phyloP scores from a whole-genome alignment of 176 grass and related monocot species.

The Typha latifolia region DNA sequence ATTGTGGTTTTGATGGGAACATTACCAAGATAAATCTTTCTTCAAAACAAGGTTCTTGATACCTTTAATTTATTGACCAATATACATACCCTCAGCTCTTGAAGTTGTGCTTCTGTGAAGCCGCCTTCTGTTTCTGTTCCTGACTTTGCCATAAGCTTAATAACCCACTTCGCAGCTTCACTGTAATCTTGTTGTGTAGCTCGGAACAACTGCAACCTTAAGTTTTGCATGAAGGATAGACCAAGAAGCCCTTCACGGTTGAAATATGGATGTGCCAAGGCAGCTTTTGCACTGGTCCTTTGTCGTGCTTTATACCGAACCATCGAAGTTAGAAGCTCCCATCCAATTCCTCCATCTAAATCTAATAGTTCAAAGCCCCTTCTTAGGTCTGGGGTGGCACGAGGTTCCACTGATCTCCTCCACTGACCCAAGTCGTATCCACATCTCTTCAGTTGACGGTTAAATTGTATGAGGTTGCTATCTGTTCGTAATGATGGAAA shows the following conservation, averaged over 20 bases:
- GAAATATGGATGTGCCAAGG: conserved; percentile 79
- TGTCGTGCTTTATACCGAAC: conserved; percentile 76
- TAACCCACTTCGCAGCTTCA: conserved; percentile 69
- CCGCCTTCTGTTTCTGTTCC: conserved; percentile 74
- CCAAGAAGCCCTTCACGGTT: conserved; percentile 80
- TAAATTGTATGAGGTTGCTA: conserved; percentile 87
- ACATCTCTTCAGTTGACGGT: conserved; percentile 84
- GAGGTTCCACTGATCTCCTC: conserved; percentile 74
- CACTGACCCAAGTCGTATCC: conserved; percentile 65
- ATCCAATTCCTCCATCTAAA: conserved; percentile 69
- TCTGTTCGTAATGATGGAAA: conserved; percentile 78
- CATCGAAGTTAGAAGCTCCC: conserved; percentile 80
- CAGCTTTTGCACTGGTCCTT: conserved; percentile 74
- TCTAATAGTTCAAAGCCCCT: conserved; percentile 88
- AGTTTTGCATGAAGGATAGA: conserved; percentile 78
- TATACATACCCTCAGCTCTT: conserved; percentile 70
- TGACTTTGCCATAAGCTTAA: conserved; percentile 70
- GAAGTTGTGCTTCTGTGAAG: conserved; percentile 99
- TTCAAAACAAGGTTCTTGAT: neutral
- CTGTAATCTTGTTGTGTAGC: conserved; percentile 94
- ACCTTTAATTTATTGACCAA: neutral
- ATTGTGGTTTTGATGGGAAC: neutral
- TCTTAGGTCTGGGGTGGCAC: conserved; percentile 57
- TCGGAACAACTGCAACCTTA: conserved; percentile 62
- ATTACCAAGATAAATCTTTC: neutral